Evolutionary conservation across 139 green algal species (phyloP).

Genomic region (Asterochloris sp.): DNA sequence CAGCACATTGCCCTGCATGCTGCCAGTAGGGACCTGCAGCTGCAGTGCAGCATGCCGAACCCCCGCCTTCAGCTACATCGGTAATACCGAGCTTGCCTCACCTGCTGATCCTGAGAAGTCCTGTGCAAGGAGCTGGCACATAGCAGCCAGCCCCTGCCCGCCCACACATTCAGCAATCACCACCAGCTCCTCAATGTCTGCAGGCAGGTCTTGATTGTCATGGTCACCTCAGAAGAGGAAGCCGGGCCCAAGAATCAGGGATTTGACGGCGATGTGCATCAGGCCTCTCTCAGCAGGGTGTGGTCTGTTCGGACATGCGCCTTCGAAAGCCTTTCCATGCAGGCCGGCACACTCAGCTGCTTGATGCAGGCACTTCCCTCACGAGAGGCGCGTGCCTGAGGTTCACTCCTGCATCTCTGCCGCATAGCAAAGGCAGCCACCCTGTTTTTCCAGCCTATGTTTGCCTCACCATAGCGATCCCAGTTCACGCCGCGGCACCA

Average conservation of each 20-base stretch:
- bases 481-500: constrained; percentile 68
- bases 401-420: background rate
- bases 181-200: constrained; percentile 54
- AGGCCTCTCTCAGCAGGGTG: background rate
- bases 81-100: constrained; percentile 10
- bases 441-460: background rate
- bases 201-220: background rate
- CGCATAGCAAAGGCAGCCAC: background rate
- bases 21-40: background rate
- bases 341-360: too few relatives aligned
- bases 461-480: constrained; percentile 32
- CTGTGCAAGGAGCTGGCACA: constrained; percentile 73
- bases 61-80: background rate
- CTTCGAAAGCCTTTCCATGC: background rate
- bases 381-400: background rate
- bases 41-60: background rate
- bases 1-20: background rate
- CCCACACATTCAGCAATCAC: constrained; percentile 73
- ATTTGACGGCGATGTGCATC: background rate
- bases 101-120: constrained; percentile 64
- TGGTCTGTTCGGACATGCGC: too few relatives aligned
- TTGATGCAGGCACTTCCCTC: background rate
- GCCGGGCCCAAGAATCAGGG: background rate
- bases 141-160: constrained; percentile 53
- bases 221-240: background rate